Evolutionary conservation across 1,139 yeast genomes (phyloP).

Genomic region (Taphrina flavorubra): DNA sequence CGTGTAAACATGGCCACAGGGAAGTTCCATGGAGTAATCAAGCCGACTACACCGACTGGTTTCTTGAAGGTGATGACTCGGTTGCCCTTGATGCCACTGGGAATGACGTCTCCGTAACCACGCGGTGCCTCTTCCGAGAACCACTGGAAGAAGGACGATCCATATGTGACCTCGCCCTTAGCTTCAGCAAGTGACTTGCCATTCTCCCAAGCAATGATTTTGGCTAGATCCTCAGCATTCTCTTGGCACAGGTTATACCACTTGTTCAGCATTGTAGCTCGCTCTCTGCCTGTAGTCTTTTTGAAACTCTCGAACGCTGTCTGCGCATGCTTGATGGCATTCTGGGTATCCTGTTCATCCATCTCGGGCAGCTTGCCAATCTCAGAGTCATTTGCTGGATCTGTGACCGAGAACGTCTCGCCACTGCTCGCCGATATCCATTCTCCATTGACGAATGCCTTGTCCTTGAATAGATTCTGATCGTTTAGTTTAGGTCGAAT

Average conservation of each 20-base stretch:
- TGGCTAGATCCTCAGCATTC: conserved; percentile 76
- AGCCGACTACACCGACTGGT: conserved; percentile 70
- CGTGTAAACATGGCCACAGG: conserved; percentile 94
- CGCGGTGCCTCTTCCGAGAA: conserved; percentile 86
- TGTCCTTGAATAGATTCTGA: conserved; percentile 43
- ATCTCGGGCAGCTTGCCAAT: conserved; percentile 66
- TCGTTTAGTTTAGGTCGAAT: conserved; percentile 51
- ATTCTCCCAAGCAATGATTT: conserved; percentile 75
- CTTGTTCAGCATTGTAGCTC: conserved; percentile 69
- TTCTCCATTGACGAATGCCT: conserved; percentile 71
- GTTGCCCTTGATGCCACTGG: conserved; percentile 64
- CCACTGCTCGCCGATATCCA: conserved; percentile 64
- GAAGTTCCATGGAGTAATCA: conserved; percentile 95
- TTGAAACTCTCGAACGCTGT: conserved; percentile 66
- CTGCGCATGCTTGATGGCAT: conserved; percentile 65
- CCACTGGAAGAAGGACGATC: conserved; percentile 87
- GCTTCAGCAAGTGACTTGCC: conserved; percentile 86
- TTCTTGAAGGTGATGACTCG: conserved; percentile 55
- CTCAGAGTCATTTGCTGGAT: conserved; percentile 72
- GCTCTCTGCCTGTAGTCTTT: conserved; percentile 67
- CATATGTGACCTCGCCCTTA: conserved; percentile 74
- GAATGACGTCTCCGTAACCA: conserved; percentile 72
- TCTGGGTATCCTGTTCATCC: conserved; percentile 55
- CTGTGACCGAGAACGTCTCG: conserved; percentile 67
- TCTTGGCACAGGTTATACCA: conserved; percentile 68